Conservation (phyloP, 2,329 filamentous ascomycete species). For the Alternaria sp. region DNA sequence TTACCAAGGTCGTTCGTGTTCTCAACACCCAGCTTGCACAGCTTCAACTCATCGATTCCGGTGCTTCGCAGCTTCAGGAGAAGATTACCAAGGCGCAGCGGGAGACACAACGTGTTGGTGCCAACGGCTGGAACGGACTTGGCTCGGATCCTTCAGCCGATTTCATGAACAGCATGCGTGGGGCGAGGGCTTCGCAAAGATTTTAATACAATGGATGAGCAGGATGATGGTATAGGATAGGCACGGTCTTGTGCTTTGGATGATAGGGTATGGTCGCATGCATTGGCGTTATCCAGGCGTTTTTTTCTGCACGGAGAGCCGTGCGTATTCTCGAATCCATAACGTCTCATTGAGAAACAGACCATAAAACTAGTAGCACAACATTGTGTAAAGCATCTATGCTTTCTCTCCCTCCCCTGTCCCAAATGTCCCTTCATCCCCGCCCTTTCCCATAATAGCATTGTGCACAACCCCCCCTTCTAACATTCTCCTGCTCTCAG, state of each 20-base stretch:
- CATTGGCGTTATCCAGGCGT: constrained; percentile 6
- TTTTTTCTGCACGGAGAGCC: background rate
- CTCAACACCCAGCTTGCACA: constrained; percentile 92
- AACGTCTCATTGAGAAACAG: background rate
- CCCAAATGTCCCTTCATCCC: background rate
- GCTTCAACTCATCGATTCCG: constrained; percentile 91
- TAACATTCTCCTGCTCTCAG: constrained; percentile 46
- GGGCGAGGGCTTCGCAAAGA: constrained; percentile 49
- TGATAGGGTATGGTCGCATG: constrained; percentile 5
- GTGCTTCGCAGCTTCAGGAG: constrained; percentile 78
- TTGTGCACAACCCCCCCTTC: constrained; percentile 14
- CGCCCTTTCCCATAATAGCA: constrained; percentile 4
- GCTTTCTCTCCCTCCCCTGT: background rate
- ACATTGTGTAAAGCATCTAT: background rate
- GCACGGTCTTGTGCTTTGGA: background rate
- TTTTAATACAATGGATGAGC: constrained; percentile 39
- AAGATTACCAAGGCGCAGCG: constrained; percentile 87
- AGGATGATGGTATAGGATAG: constrained; percentile 8
- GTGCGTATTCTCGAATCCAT: background rate
- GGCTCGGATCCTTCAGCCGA: constrained; percentile 81
- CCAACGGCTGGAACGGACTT: constrained; percentile 57
- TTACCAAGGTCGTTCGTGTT: constrained; percentile 94
- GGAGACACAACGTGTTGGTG: constrained; percentile 68
- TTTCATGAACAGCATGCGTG: constrained; percentile 90
- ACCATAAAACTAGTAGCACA: background rate